A percentile compares a stretch with the other conserved stretches of the same genome.
These are phyloP conservation scores for Ophiocytium majus DNA, from an alignment of 352 stramenopile species.

Conservation along the genomic window DNA sequence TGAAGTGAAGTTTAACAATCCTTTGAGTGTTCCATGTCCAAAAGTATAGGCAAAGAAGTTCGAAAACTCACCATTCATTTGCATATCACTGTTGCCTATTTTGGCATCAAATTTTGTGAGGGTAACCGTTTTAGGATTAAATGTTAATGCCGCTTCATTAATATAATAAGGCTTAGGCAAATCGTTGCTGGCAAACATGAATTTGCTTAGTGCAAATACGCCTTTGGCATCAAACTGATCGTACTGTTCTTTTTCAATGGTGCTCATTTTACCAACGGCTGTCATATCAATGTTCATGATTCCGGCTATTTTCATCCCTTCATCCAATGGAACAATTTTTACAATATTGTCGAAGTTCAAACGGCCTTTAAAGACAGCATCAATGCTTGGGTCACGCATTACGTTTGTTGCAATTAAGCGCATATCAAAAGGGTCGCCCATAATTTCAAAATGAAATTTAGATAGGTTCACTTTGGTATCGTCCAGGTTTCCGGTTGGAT, in stretches of 20 bases:
- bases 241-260: background rate
- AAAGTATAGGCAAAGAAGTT: background rate
- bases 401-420: background rate
- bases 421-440: background rate
- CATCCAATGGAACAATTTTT: background rate
- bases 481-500: background rate
- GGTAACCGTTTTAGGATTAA: background rate
- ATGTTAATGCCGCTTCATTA: background rate
- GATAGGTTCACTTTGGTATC: background rate
- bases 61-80: background rate
- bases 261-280: background rate
- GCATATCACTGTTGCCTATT: conserved; percentile 2
- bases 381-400: background rate
- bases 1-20: background rate
- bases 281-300: background rate
- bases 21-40: background rate
- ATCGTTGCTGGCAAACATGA: background rate
- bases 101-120: conserved; percentile 2
- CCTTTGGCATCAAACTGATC: background rate
- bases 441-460: background rate
- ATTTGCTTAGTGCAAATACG: background rate
- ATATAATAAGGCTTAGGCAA: background rate
- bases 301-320: background rate
- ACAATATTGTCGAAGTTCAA: background rate
- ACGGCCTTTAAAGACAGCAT: background rate